Evolutionary conservation across 306 rosid genomes (phyloP).

Genomic region (Trifolium fragiferum): DNA sequence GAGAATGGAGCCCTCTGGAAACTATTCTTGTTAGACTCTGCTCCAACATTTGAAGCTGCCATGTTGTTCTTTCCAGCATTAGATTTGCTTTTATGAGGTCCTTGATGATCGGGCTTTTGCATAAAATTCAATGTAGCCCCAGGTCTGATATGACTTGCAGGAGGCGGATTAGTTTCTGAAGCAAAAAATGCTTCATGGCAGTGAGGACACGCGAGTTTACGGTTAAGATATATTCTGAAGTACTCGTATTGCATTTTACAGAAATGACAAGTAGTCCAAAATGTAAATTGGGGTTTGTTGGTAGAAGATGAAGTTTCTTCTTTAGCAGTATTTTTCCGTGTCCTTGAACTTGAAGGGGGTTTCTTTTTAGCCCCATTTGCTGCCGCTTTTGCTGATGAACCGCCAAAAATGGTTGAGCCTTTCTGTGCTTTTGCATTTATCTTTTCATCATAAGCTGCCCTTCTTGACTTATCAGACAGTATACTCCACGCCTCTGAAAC

Average conservation of each 20-base stretch:
- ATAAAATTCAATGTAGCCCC: constrained; percentile 59
- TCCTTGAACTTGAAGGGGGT: constrained; percentile 52
- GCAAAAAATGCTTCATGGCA: constrained; percentile 89
- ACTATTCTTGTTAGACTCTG: constrained; percentile 49
- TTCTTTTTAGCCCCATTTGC: constrained; percentile 64
- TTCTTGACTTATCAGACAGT: constrained; percentile 73
- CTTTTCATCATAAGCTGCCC: constrained; percentile 65
- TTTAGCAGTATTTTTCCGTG: constrained; percentile 59
- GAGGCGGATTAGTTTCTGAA: constrained; percentile 76
- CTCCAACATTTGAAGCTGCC: constrained; percentile 55
- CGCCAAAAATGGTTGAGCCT: constrained; percentile 49
- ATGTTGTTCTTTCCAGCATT: constrained; percentile 51
- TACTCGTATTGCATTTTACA: constrained; percentile 99
- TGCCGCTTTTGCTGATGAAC: constrained; percentile 56
- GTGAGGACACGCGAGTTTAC: constrained; percentile 88
- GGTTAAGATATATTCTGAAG: constrained; percentile 83
- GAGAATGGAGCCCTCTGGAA: constrained; percentile 88
- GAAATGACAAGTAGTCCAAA: constrained; percentile 88
- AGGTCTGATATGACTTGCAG: constrained; percentile 65
- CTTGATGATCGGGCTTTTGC: constrained; percentile 48
- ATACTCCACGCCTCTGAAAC: constrained; percentile 93
- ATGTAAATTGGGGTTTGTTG: constrained; percentile 66
- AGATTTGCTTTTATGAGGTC: constrained; percentile 48
- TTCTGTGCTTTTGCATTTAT: constrained; percentile 56
- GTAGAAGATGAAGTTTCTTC: constrained; percentile 63